A percentile compares a stretch with the other conserved stretches of the same genome.
Evolutionary conservation across 106 monocot genomes (phyloP).

Genomic region (Agapanthus africanus): DNA sequence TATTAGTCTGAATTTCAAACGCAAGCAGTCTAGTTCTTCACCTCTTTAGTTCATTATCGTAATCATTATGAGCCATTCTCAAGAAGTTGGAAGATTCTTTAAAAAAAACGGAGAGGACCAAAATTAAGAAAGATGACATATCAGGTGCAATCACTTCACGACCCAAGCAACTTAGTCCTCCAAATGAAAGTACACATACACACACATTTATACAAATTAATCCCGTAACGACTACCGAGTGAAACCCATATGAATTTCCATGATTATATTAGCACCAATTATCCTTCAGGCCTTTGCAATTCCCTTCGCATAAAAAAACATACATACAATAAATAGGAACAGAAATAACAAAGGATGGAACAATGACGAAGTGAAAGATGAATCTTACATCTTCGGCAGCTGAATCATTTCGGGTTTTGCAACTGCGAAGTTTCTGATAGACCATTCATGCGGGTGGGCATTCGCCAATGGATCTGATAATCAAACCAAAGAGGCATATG

Average conservation of each 20-base stretch:
- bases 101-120: too few species aligned
- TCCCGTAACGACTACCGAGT: neutral
- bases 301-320: neutral
- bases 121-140: too few species aligned
- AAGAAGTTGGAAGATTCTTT: too few species aligned
- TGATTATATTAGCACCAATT: neutral
- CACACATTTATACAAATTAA: neutral
- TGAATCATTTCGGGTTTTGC: slow-evolving; percentile 36
- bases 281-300: neutral
- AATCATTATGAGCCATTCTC: too few species aligned
- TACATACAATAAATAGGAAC: neutral
- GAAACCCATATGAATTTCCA: neutral
- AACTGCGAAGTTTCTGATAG: slow-evolving; percentile 32
- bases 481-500: too few species aligned
- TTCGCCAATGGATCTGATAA: slow-evolving; percentile 19
- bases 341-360: neutral
- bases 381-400: slow-evolving; percentile 48
- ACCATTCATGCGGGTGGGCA: slow-evolving; percentile 2
- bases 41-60: too few species aligned
- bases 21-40: too few species aligned
- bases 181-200: neutral
- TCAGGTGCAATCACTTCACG: too few species aligned
- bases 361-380: neutral
- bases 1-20: too few species aligned
- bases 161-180: too few species aligned